Conservation (phyloP, 805 yeast genomes). For the Saccharomycopsis selenospora region DNA sequence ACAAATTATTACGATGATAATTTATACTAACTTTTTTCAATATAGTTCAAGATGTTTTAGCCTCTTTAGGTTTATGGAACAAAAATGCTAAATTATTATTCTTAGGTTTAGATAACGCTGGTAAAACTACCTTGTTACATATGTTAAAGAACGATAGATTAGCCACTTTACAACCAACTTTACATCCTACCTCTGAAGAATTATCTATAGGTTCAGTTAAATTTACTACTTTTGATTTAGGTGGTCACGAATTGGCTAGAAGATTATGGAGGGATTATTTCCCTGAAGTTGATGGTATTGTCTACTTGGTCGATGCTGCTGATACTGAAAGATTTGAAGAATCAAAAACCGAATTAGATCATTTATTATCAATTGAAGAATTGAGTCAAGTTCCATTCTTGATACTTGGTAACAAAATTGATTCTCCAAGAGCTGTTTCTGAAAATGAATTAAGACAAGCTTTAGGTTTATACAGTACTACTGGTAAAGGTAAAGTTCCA, state of each 20-base stretch:
- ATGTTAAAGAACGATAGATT: conserved; percentile 91
- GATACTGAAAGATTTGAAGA: conserved; percentile 94
- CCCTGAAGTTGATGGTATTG: conserved; percentile 98
- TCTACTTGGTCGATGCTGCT: conserved; percentile 93
- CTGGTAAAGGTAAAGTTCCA: conserved; percentile 78
- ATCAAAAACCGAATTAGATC: conserved; percentile 90
- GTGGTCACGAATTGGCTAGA: conserved; percentile 98
- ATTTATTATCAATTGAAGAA: conserved; percentile 88
- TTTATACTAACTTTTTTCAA: conserved; percentile 6
- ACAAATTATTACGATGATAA: not conserved
- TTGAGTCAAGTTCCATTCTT: conserved; percentile 84
- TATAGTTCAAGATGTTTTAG: conserved; percentile 63
- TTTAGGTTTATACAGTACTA: conserved; percentile 78
- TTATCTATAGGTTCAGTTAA: conserved; percentile 92
- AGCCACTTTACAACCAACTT: conserved; percentile 95
- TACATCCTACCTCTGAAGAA: conserved; percentile 98
- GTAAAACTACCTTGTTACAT: conserved; percentile 85
- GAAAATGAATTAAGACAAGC: conserved; percentile 92
- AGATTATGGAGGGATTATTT: conserved; percentile 99
- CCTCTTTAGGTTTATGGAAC: conserved; percentile 79
- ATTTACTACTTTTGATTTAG: conserved; percentile 96
- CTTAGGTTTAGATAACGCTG: conserved; percentile 96
- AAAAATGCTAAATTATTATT: conserved; percentile 94
- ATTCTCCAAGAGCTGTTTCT: conserved; percentile 86
- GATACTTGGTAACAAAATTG: conserved; percentile 94